Percentiles rank a stretch among this genome's conserved stretches.
phyloP scores from a whole-genome alignment of 805 yeast species.

The Kodamaea neixiangensis region DNA sequence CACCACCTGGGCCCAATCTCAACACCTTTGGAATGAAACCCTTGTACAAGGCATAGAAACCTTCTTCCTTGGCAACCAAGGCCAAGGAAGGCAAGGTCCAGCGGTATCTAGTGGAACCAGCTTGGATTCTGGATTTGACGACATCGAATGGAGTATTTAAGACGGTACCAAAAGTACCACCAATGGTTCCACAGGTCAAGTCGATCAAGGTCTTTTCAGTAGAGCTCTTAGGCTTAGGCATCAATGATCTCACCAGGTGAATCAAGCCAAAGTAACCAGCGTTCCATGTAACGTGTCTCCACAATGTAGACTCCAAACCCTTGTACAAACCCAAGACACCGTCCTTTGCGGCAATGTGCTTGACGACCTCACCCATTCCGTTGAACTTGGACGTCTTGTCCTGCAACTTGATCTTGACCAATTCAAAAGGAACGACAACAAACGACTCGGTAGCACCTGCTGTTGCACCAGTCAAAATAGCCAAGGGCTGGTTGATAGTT shows the following conservation, averaged over 20 bases:
- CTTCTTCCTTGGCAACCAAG: slow-evolving; percentile 85
- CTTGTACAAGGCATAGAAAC: slow-evolving; percentile 86
- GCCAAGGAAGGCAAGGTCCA: slow-evolving; percentile 87
- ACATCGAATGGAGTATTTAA: slow-evolving; percentile 97
- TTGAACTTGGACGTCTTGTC: slow-evolving; percentile 80
- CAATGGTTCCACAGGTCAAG: slow-evolving; percentile 88
- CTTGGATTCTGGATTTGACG: slow-evolving; percentile 95
- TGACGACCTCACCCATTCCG: slow-evolving; percentile 82
- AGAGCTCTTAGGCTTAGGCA: slow-evolving; percentile 75
- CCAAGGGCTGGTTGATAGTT: slow-evolving; percentile 75
- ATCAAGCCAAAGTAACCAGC: slow-evolving; percentile 97
- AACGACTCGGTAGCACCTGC: slow-evolving; percentile 98
- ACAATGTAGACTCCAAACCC: slow-evolving; percentile 94
- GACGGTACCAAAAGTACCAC: slow-evolving; percentile 96
- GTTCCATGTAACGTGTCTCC: slow-evolving; percentile 97
- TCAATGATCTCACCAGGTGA: slow-evolving; percentile 74
- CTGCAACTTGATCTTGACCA: slow-evolving; percentile 92
- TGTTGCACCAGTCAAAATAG: slow-evolving; percentile 92
- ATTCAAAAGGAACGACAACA: slow-evolving; percentile 96
- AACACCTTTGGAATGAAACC: slow-evolving; percentile 97
- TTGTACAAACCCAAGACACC: slow-evolving; percentile 86
- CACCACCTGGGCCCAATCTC: slow-evolving; percentile 99
- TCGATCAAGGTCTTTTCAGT: slow-evolving; percentile 83
- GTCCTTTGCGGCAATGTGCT: slow-evolving; percentile 67
- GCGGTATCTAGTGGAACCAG: slow-evolving; percentile 81